Evolutionary conservation across 2,329 filamentous ascomycete species (phyloP).

Genomic region (Calonectria honghensis): DNA sequence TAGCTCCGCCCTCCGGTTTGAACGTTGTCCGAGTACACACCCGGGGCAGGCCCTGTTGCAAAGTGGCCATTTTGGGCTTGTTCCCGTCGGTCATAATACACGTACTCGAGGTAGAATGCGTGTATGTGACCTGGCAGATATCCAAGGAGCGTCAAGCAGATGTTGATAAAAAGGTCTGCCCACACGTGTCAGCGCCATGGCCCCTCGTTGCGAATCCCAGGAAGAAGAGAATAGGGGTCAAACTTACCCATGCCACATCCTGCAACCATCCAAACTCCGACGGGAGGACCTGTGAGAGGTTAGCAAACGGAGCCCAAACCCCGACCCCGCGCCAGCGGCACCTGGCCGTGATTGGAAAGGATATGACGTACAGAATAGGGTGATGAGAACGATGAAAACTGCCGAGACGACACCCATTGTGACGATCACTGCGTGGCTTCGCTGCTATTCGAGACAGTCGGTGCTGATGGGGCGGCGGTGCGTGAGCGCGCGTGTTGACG

Average conservation of each 20-base stretch:
- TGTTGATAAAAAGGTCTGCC: conserved; percentile 79
- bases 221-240: conserved; percentile 21
- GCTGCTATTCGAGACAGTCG: conserved; percentile 16
- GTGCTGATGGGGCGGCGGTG: conserved; percentile 25
- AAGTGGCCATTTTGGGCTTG: conserved; percentile 75
- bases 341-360: conserved; percentile 10
- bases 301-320: conserved; percentile 39
- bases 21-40: conserved; percentile 83
- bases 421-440: conserved; percentile 44
- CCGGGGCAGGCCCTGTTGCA: conserved; percentile 74
- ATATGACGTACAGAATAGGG: conserved; percentile 68
- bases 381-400: conserved; percentile 71
- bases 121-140: conserved; percentile 87
- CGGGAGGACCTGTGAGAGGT: conserved; percentile 75
- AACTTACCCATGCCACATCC: conserved; percentile 75
- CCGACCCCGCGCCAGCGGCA: conserved; percentile 24
- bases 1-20: conserved; percentile 83
- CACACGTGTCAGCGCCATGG: conserved; percentile 40
- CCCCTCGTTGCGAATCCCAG: neutral
- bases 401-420: conserved; percentile 71
- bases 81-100: conserved; percentile 86
- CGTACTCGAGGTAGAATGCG: conserved; percentile 87
- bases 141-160: conserved; percentile 80
- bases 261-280: conserved; percentile 78
- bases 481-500: conserved; percentile 30